Percentiles rank a stretch among this genome's conserved stretches.
Evolutionary conservation across 805 yeast species (phyloP).

Genomic region (Yarrowia sp.): DNA sequence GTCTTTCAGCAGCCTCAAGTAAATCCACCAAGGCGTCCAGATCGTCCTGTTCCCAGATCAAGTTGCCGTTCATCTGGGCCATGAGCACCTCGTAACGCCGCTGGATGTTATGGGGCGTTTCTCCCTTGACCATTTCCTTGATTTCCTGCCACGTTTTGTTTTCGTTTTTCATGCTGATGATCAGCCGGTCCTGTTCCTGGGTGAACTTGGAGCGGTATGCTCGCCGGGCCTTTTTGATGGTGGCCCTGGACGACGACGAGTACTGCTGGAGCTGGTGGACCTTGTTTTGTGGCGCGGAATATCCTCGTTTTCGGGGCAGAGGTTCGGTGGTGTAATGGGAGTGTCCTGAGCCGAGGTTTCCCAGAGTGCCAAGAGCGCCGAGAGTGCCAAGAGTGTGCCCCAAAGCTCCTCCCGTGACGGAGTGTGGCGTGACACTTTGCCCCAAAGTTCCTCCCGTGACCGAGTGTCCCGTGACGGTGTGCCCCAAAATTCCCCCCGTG

Average conservation of each 20-base stretch:
- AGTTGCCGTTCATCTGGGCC: slow-evolving; percentile 40
- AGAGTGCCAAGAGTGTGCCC: no score
- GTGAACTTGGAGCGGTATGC: slow-evolving; percentile 52
- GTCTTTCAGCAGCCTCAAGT: slow-evolving; percentile 60
- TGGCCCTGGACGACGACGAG: slow-evolving; percentile 19
- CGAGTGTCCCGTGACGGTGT: no score
- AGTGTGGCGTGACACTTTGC: no score
- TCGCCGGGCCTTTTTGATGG: slow-evolving; percentile 29
- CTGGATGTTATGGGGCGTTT: slow-evolving; percentile 70
- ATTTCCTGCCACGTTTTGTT: slow-evolving; percentile 78
- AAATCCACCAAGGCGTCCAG: slow-evolving; percentile 56
- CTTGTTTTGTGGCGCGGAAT: slow-evolving; percentile 19
- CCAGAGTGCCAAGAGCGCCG: no score
- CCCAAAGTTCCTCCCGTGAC: no score
- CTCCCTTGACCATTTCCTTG: slow-evolving; percentile 66
- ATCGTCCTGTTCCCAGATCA: slow-evolving; percentile 55
- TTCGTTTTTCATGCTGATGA: slow-evolving; percentile 62
- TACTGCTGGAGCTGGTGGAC: background rate
- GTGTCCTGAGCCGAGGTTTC: no score
- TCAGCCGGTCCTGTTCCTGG: slow-evolving; percentile 69
- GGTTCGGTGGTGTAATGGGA: slow-evolving; percentile 31
- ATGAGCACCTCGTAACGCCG: slow-evolving; percentile 71
- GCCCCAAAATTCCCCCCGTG: no score
- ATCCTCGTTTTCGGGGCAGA: slow-evolving; percentile 23
- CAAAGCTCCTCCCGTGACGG: no score